Evolutionary conservation across 257 asterid species (phyloP).

Genomic region (Jaltomata sinuosa): DNA sequence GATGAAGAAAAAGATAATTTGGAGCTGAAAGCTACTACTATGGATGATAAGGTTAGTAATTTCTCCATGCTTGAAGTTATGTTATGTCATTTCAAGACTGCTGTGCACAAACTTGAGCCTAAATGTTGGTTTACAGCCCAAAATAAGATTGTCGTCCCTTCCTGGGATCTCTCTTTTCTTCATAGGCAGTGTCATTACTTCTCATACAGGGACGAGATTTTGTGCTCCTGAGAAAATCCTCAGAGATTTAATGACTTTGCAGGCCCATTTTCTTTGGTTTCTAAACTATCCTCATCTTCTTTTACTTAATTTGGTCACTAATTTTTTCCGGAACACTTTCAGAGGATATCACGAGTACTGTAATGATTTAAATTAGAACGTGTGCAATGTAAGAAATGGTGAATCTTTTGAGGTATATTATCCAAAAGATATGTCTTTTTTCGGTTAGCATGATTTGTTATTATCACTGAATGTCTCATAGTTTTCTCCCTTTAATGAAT

Average conservation of each 20-base stretch:
- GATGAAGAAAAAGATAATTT: neutral
- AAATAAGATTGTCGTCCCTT: neutral
- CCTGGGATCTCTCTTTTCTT: neutral
- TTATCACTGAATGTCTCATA: too few species aligned
- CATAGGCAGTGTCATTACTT: neutral
- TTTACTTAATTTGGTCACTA: too few species aligned
- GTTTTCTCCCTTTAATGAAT: too few species aligned
- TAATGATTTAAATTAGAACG: too few species aligned
- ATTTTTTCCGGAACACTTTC: too few species aligned
- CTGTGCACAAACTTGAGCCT: neutral
- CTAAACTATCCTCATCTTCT: neutral
- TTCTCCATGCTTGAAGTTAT: neutral
- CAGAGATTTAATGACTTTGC: neutral
- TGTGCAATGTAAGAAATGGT: too few species aligned
- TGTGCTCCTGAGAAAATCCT: neutral
- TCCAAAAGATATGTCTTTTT: too few species aligned
- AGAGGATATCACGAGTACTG: too few species aligned
- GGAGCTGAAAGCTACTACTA: neutral
- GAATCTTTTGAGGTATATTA: too few species aligned
- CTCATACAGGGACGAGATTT: neutral
- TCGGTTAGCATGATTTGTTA: too few species aligned
- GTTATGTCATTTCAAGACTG: neutral
- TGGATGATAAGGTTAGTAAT: neutral
- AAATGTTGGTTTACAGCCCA: neutral
- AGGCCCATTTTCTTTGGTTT: neutral